Evolutionary conservation across 148 eudicot species (phyloP), one percentile per base, ranked within the genome.

Genomic region (Dianthus caryophyllus): DNA sequence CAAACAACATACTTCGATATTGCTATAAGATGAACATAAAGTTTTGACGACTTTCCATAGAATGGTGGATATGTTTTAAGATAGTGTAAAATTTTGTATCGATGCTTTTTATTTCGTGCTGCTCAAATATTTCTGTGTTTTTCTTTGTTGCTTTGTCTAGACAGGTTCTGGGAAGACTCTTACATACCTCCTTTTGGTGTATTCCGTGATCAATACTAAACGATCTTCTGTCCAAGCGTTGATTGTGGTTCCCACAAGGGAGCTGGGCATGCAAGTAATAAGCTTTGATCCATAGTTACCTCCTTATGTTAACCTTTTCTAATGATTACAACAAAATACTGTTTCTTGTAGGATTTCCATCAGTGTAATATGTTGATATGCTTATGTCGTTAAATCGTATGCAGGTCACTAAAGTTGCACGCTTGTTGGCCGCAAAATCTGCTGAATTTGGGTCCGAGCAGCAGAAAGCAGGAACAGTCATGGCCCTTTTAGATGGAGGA

Each of bases 111-210:
- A 29, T 50, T 52, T 20, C 60, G 22, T 25, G 29, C 26, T 57
- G 38, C 51, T 54, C 31, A 26, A 39, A 54, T 22, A 67, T 63
- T 51, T 72, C 36, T 22, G 4, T 65, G 58, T 22, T 55, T 64
- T 50, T 50, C 61, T 69, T 29, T 69, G 61, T 55, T 58, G 70
- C 64, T 38, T 73, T 73, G 61, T 81, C 47, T 84, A 94, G 98
- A 90, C 96, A 84, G 98, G 98, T 78, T 94, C 97, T 75, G 98
- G 97, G 65, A 94, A 94, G 85, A 94, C 98, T 64, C 80, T 94
- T 71, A 89, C 98, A 0, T 94, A 93, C 79, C 87, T 93, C 68
- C 76, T 93, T 66, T 69, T 80, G 68, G 78, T 93, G 61, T 84
- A 75, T 78, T 88, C 98, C 53, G 78, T 73, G 17, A 70, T 94